Base-by-base conservation (phyloP, 805 yeast species). In the Brettanomyces nanus region DNA sequence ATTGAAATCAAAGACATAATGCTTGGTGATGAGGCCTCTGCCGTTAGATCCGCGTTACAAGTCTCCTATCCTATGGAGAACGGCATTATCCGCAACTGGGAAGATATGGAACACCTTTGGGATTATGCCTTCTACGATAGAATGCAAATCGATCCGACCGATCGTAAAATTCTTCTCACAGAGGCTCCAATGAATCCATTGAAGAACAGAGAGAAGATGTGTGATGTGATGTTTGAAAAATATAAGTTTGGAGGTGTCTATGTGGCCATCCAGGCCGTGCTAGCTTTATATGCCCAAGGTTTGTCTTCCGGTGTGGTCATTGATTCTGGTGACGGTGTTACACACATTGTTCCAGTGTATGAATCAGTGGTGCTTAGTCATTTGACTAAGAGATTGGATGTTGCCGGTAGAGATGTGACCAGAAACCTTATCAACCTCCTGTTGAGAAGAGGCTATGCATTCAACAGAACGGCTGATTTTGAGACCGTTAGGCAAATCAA, bases 381-480 rank as follows among this genome's bases (percentile, higher is more conserved):
- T 61, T 70, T 86, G 52, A 90, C 96, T 15, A 76, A 81, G 54
- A 78, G 98, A 58, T 69, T 92, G 51, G 96, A 92, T 60, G 95
- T 92, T 44, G 98, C 98, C 4, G 98, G 98, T 51, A 77, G 98
- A 61, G 98, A 92, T 56, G 97, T 92, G 34, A 92, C 98, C n/a
- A 77, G 96, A 55, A 86, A 92, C 62, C 71, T 92, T 63, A 89
- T 92, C 62, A 92, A 82, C 53, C 69, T 92, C 47, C 69, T 92
- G 52, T 75, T 94, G 45, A 85, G 97, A 63, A 80, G 97, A 51
- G 98, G 98, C 33, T 92, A 92, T 61, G 96, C 97, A 3, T 90
- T 92, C 65, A 92, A 92, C 68, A 78, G 98, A 69, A 89, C 95
- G 31, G 97, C 98, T 7, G 98, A 92, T 68, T 94, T 94, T 53